Evolutionary conservation across 495 filamentous ascomycete species (phyloP).

Genomic region (Trypethelium eluteriae): DNA sequence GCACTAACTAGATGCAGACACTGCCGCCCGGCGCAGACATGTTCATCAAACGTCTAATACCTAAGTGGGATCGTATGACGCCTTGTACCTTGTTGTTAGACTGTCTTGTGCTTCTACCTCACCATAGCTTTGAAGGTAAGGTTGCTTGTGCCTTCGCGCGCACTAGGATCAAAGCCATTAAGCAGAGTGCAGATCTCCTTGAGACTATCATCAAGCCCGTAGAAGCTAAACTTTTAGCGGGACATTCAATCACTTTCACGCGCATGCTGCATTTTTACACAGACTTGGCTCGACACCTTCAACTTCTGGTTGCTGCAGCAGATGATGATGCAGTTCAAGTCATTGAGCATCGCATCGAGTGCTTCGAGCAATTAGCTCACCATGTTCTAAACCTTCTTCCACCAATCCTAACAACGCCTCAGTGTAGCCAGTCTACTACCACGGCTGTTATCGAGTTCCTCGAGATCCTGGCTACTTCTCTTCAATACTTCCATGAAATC

Average conservation of each 20-base stretch:
- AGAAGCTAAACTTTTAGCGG: not conserved
- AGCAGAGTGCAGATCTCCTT: not conserved
- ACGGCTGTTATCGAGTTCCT: not conserved
- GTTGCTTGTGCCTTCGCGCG: not conserved
- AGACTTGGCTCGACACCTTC: not conserved
- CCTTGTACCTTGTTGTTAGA: not conserved
- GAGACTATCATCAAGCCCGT: not conserved
- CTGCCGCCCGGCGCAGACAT: slow-evolving; percentile 40
- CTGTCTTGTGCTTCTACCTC: not conserved
- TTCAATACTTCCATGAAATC: not conserved
- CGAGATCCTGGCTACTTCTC: not conserved
- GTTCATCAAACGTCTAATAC: not conserved
- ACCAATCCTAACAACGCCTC: not conserved
- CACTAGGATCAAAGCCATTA: not conserved
- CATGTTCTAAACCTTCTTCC: not conserved
- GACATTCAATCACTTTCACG: not conserved
- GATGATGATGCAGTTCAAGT: not conserved
- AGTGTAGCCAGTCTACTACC: not conserved
- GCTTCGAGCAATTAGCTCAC: not conserved
- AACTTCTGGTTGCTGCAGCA: not conserved
- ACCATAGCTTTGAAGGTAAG: not conserved
- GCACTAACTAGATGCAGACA: not conserved
- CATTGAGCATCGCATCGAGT: not conserved
- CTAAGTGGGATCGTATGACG: not conserved
- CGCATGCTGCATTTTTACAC: not conserved